Evolutionary conservation across 2,329 filamentous ascomycete genomes (phyloP), one percentile per base, ranked within the genome.

Genomic region (Colletotrichum sp.): DNA sequence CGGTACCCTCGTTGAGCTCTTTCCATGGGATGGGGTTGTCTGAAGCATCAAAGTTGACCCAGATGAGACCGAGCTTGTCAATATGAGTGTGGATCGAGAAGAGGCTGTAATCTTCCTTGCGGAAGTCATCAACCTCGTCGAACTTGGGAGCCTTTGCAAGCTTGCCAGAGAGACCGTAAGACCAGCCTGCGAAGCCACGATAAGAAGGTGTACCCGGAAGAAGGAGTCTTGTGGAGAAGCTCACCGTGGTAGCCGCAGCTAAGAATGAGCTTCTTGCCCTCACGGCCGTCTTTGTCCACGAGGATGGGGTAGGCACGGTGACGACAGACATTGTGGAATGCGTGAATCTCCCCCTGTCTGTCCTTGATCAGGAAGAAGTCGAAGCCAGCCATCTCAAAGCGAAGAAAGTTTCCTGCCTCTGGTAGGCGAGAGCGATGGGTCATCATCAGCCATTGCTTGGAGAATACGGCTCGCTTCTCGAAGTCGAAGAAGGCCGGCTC

Each of bases 51-150:
- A 90, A 78, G 78, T 90, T 90, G 69, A 89, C 84, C 86, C 87
- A 90, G 52, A 90, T 81, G 77, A 90, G 89, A 12, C 87, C 87
- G 36, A 84, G 83, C 28, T 74, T 76, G 79, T 89, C 88, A 30
- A 88, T 80, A 57, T 86, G 85, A 5, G 88, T 82, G 72, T 89
- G 87, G 55, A 89, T 83, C 0, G 83, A 84, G 72, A 90, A 86
- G 0, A 91, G 82, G 18, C 62, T 79, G 73, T 85, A 79, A 76
- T 84, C 81, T n/a, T 78, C 77, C 78, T 85, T 87, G 71, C 87
- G 84, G 63, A 88, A 88, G 39, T 80, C 81, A 3, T 80, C 73
- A 3, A 88, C 79, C 0, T 84, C 82, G 49, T 87, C 83, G 76
- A 86, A 88, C 2, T 84, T 82, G 1, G 86, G 86, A 1, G 86